Evolutionary conservation across 306 rosid species (phyloP).

Genomic region (Glycine soja): DNA sequence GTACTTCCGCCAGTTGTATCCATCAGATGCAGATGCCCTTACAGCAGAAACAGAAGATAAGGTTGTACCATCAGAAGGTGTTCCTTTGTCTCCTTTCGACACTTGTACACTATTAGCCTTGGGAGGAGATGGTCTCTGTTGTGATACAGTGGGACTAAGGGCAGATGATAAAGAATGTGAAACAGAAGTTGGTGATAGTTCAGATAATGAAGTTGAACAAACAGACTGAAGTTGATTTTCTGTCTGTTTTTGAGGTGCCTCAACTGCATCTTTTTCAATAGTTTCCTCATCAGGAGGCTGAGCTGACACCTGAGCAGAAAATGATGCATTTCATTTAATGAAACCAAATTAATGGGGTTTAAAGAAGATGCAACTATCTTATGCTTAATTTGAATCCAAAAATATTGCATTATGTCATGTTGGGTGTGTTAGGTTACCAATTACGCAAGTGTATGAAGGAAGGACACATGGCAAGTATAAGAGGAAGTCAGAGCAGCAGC

Average conservation of each 20-base stretch:
- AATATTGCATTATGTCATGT: neutral
- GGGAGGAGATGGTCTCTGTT: constrained; percentile 46
- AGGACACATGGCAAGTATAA: no score
- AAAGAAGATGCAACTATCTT: constrained; percentile 14
- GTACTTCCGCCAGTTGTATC: constrained; percentile 92
- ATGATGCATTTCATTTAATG: constrained; percentile 27
- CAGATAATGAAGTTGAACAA: constrained; percentile 39
- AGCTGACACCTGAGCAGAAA: constrained; percentile 51
- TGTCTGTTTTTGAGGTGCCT: constrained; percentile 49
- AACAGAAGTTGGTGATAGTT: constrained; percentile 50
- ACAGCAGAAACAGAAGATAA: constrained; percentile 53
- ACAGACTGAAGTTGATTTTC: constrained; percentile 55
- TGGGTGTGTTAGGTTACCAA: no score
- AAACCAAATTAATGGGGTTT: neutral
- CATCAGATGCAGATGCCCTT: constrained; percentile 73
- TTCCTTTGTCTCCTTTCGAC: constrained; percentile 48
- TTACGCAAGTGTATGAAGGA: no score
- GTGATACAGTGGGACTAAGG: constrained; percentile 55
- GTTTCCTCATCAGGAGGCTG: constrained; percentile 41
- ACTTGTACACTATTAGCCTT: constrained; percentile 45
- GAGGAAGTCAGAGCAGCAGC: no score
- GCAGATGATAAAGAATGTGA: constrained; percentile 70
- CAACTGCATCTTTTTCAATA: constrained; percentile 39
- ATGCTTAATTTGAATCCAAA: constrained; percentile 15
- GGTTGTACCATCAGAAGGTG: constrained; percentile 47